phyloP scores from a whole-genome alignment of 1,284 basidiomycete genomes.

The Sporisorium exsertum region DNA sequence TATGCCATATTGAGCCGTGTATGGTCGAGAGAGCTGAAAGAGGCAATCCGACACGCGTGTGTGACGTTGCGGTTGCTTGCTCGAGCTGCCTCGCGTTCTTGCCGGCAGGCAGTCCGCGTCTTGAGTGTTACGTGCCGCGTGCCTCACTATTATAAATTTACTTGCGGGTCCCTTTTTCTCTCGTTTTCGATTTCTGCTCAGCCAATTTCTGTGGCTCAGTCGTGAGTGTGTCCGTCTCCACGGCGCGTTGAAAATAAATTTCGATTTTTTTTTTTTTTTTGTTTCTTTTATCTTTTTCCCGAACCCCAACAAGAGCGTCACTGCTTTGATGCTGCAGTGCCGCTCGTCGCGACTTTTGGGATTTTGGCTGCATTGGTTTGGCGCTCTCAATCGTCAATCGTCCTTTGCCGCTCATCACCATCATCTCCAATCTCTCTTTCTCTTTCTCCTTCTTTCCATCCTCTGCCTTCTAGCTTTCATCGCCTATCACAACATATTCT shows the following conservation, averaged over 20 bases:
- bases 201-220: too few species aligned
- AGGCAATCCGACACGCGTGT: too few species aligned
- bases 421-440: not conserved
- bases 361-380: not conserved
- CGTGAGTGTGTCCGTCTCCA: too few species aligned
- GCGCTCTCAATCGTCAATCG: not conserved
- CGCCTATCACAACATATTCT: not conserved
- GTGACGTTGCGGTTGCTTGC: too few species aligned
- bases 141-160: too few species aligned
- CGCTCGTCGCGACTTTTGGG: conserved; percentile 5
- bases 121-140: too few species aligned
- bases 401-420: conserved; percentile 3
- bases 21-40: too few species aligned
- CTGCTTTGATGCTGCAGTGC: not conserved
- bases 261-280: not conserved
- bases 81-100: too few species aligned
- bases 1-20: too few species aligned
- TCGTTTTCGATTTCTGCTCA: not conserved
- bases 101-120: too few species aligned
- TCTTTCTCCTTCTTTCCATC: not conserved
- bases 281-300: too few species aligned
- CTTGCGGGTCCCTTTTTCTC: not conserved
- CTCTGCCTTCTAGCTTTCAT: not conserved
- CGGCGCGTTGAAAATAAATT: not conserved
- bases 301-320: too few species aligned